Percentiles rank a stretch among this genome's conserved stretches.
These are phyloP conservation scores for Candida labiduridarum DNA, from an alignment of 1,139 yeast genomes.

Conservation along the genomic window DNA sequence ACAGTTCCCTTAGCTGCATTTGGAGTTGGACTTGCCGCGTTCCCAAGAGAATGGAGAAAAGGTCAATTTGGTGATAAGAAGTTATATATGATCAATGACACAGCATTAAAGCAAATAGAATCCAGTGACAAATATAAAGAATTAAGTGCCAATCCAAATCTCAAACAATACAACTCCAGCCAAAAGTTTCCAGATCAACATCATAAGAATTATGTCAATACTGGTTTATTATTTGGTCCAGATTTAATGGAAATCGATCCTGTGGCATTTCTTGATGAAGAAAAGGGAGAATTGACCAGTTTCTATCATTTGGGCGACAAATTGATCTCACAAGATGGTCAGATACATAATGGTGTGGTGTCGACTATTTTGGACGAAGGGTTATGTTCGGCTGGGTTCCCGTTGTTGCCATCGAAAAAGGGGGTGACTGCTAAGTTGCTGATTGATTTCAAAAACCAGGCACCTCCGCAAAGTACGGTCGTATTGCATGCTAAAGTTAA, in stretches of 20 bases:
- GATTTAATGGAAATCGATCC: slow-evolving; percentile 70
- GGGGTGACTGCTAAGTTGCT: slow-evolving; percentile 90
- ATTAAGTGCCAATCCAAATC: slow-evolving; percentile 29
- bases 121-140: slow-evolving; percentile 32
- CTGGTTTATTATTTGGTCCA: slow-evolving; percentile 66
- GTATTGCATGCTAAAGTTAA: slow-evolving; percentile 68
- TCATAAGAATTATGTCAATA: slow-evolving; percentile 61
- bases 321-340: slow-evolving; percentile 68
- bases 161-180: slow-evolving; percentile 33
- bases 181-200: slow-evolving; percentile 63
- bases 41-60: slow-evolving; percentile 45
- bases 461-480: slow-evolving; percentile 66
- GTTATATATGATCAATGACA: slow-evolving; percentile 32
- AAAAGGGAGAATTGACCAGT: slow-evolving; percentile 52
- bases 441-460: slow-evolving; percentile 67
- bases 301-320: slow-evolving; percentile 73
- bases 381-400: slow-evolving; percentile 84
- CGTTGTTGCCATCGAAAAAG: slow-evolving; percentile 73
- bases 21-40: slow-evolving; percentile 47
- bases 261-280: slow-evolving; percentile 50
- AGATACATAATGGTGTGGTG: slow-evolving; percentile 84
- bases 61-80: slow-evolving; percentile 20
- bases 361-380: slow-evolving; percentile 87
- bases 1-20: slow-evolving; percentile 44
- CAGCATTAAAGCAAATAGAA: slow-evolving; percentile 34